Evolutionary conservation across 805 yeast genomes (phyloP), one percentile per base, ranked within the genome.

Genomic region (Scheffersomyces coipomensis): DNA sequence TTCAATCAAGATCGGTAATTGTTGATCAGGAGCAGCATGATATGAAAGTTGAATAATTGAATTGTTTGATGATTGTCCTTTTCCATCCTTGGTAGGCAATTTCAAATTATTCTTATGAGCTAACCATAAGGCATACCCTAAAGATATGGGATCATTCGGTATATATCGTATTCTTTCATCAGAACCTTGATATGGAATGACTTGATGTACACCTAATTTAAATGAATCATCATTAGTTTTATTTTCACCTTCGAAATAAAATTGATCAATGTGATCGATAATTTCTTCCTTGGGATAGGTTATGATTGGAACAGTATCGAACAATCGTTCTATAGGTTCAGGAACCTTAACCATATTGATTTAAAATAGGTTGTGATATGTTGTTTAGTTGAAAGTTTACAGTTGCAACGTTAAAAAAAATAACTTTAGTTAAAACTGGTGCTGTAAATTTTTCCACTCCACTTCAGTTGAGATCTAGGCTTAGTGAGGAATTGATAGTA

Each of bases 91-190:
- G 27, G 49, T 12, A 1, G 83, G 83, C 21, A 81, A 51, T 29
- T 58, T 60, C 29, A 75, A 52, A 1, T 49, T 44, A 42, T 76
- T 73, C 45, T 73, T 76, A 29, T 62, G 45, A 26, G 79, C 70
- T 25, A 81, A 53, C 0, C 75, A 51, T 18, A 82, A 56, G 34
- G 76, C 65, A 10, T 71, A 62, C 15, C 66, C 64, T 8, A 80
- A 55, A 35, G 85, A 76, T 11, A 73, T 52, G 0, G 88, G 88
- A 48, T 83, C 89, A 0, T 77, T 66, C 1, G 87, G 80, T 1
- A 76, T 48, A 15, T 27, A 27, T 27, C 30, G 30, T 24, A 24
- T 24, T 24, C 12, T 8, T 22, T 22, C 10, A 22, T 22, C 13
- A 58, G 50, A 25, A 8, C 58, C 56, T 11, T 55, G 42, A 33